Evolutionary conservation across 2,329 filamentous ascomycete genomes (phyloP).

Genomic region (Beauveria sp.): DNA sequence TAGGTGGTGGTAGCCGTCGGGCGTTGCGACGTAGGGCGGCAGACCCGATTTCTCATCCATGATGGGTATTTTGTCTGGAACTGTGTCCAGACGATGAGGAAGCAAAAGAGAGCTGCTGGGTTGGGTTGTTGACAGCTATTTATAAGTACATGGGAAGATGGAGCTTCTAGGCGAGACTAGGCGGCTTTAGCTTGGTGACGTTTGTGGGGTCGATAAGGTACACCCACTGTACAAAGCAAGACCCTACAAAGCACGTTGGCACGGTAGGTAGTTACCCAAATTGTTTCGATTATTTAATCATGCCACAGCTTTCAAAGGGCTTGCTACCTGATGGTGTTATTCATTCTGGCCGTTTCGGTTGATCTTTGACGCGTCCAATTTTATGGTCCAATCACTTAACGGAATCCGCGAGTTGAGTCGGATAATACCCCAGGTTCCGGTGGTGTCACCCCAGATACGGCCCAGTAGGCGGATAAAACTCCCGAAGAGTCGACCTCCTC

Average conservation of each 20-base stretch:
- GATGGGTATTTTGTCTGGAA: neutral
- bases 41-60: conserved; percentile 14
- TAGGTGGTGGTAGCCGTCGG: conserved; percentile 14
- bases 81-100: neutral
- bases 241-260: too few relatives aligned
- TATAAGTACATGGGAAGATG: neutral
- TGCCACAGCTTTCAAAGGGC: too few relatives aligned
- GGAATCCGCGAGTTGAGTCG: too few relatives aligned
- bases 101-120: neutral
- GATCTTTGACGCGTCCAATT: neutral
- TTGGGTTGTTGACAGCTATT: too few relatives aligned
- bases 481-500: neutral
- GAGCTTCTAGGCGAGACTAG: neutral
- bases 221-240: too few relatives aligned
- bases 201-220: neutral
- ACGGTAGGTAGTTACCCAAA: too few relatives aligned
- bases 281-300: too few relatives aligned
- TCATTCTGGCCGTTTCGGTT: too few relatives aligned
- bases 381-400: neutral
- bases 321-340: neutral
- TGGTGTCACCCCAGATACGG: neutral
- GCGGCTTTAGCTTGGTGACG: neutral
- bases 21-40: conserved; percentile 7
- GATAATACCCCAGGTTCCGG: neutral
- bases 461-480: neutral